Conservation (phyloP, 495 filamentous ascomycete species). For the Aspergillus baeticus region DNA sequence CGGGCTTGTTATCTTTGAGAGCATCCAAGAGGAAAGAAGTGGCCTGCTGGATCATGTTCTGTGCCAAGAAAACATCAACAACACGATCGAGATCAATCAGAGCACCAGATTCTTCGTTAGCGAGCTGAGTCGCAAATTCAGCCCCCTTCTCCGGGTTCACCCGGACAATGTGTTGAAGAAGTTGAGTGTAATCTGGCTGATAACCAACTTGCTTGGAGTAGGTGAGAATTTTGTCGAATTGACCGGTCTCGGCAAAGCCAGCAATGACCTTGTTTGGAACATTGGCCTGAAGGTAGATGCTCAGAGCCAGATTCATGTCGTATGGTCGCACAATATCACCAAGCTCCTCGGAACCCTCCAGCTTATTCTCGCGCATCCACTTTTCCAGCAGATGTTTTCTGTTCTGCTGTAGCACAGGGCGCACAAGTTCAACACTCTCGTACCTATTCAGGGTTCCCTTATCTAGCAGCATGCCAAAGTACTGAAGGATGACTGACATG, state of each 20-base stretch:
- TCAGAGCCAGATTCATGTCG: constrained; percentile 79
- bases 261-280: constrained; percentile 90
- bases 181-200: constrained; percentile 84
- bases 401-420: constrained; percentile 87
- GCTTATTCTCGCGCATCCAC: constrained; percentile 93
- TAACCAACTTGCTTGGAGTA: constrained; percentile 83
- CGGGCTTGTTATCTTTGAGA: constrained; percentile 88
- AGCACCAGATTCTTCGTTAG: constrained; percentile 78
- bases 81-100: constrained; percentile 92
- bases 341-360: constrained; percentile 92
- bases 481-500: constrained; percentile 92
- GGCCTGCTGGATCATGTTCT: constrained; percentile 95
- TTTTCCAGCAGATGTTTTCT: constrained; percentile 96
- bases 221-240: constrained; percentile 92
- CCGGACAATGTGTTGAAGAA: constrained; percentile 89
- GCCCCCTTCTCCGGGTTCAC: constrained; percentile 92
- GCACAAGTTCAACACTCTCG: constrained; percentile 90
- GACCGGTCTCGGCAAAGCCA: constrained; percentile 89
- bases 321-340: constrained; percentile 91
- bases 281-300: constrained; percentile 84
- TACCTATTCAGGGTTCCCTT: constrained; percentile 90
- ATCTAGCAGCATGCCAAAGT: constrained; percentile 95
- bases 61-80: constrained; percentile 94
- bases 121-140: constrained; percentile 87
- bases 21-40: constrained; percentile 96